phyloP scores from a whole-genome alignment of 176 grass and related monocot species.

The Aegilops umbellulata region DNA sequence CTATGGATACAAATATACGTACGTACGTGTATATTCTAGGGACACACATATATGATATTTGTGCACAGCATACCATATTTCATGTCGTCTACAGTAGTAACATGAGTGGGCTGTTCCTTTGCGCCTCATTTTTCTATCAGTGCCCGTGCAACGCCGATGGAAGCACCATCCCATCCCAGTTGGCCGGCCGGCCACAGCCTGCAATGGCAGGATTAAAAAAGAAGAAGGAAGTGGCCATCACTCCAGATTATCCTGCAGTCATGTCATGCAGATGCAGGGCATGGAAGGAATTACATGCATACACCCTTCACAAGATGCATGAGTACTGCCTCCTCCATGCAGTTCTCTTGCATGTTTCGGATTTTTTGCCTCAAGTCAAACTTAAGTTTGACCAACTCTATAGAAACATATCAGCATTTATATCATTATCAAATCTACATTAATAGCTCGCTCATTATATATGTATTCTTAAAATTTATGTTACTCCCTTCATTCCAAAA shows the following conservation, averaged over 20 bases:
- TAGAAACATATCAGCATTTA: neutral
- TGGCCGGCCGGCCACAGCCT: slow-evolving; percentile 22
- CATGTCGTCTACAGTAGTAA: slow-evolving; percentile 52
- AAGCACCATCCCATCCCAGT: slow-evolving; percentile 43
- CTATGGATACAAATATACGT: slow-evolving; percentile 17
- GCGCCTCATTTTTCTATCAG: slow-evolving; percentile 33
- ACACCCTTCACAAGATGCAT: neutral
- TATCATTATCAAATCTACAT: no score
- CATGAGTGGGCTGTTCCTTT: slow-evolving; percentile 34
- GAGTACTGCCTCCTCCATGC: no score
- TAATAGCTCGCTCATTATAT: no score
- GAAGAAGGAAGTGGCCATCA: slow-evolving; percentile 19
- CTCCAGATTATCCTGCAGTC: slow-evolving; percentile 44
- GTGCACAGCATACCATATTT: slow-evolving; percentile 42
- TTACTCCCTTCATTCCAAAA: no score
- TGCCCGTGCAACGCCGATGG: slow-evolving; percentile 33
- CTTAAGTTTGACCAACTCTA: neutral
- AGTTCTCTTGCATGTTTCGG: no score
- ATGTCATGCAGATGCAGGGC: slow-evolving; percentile 27
- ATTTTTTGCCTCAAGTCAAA: neutral
- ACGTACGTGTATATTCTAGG: slow-evolving; percentile 38
- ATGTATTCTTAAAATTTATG: no score
- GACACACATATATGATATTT: slow-evolving; percentile 50
- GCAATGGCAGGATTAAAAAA: slow-evolving; percentile 19
- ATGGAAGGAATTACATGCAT: slow-evolving; percentile 40